phyloP scores from a whole-genome alignment of 2,329 filamentous ascomycete species.

The Phialocephala subalpina region DNA sequence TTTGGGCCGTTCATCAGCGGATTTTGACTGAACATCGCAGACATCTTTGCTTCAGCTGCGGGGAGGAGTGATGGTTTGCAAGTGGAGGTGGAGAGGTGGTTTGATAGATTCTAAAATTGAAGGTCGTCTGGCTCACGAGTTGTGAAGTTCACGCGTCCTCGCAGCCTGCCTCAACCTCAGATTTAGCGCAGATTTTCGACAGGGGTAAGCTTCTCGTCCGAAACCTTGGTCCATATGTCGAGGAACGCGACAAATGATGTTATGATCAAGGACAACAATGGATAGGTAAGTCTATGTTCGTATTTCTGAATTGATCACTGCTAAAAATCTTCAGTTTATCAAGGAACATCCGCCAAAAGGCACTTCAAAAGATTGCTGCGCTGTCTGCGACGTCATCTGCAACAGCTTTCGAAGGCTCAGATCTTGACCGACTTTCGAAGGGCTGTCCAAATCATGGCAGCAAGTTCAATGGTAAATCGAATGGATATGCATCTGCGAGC shows the following conservation, averaged over 20 bases:
- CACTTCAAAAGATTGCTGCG: slow-evolving; percentile 70
- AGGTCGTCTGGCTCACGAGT: slow-evolving; percentile 2
- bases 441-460: slow-evolving; percentile 59
- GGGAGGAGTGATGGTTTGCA: slow-evolving; percentile 12
- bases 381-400: slow-evolving; percentile 64
- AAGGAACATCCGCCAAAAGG: slow-evolving; percentile 66
- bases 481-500: slow-evolving; percentile 54
- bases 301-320: slow-evolving; percentile 16
- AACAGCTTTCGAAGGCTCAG: slow-evolving; percentile 66
- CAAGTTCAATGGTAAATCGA: slow-evolving; percentile 51
- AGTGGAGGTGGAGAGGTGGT: slow-evolving; percentile 3
- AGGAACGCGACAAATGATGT: slow-evolving; percentile 2
- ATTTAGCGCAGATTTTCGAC: slow-evolving; percentile 34
- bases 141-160: slow-evolving; percentile 33
- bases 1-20: slow-evolving; percentile 73
- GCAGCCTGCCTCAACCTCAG: slow-evolving; percentile 33
- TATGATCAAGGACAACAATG: slow-evolving; percentile 26
- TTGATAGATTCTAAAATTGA: slow-evolving; percentile 15
- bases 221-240: not conserved
- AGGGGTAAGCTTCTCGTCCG: slow-evolving; percentile 39
- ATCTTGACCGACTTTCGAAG: slow-evolving; percentile 68
- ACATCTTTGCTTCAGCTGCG: slow-evolving; percentile 53
- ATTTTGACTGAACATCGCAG: slow-evolving; percentile 75
- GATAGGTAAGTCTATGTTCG: slow-evolving; percentile 29
- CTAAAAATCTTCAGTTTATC: slow-evolving; percentile 43